phyloP scores from a whole-genome alignment of 805 yeast genomes.

The Suhomyces faveliae region DNA sequence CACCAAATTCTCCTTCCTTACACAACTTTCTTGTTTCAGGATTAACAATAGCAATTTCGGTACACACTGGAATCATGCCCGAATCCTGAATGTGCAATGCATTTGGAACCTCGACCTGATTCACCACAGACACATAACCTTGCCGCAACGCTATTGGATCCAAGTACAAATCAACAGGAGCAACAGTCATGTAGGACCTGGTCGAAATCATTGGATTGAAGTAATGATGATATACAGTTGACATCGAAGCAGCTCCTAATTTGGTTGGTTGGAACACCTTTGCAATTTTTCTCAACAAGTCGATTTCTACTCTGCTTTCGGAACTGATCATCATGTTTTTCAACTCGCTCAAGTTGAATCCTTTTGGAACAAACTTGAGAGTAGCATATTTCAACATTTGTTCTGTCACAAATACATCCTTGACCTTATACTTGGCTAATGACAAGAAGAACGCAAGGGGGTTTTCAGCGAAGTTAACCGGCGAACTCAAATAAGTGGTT shows the following conservation, averaged over 20 bases:
- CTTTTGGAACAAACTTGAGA: constrained; percentile 56
- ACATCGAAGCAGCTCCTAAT: constrained; percentile 66
- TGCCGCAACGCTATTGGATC: constrained; percentile 89
- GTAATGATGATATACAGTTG: constrained; percentile 72
- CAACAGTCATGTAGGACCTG: constrained; percentile 83
- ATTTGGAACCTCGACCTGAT: constrained; percentile 64
- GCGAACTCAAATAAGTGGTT: constrained; percentile 76
- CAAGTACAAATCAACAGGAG: constrained; percentile 81
- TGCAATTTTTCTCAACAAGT: constrained; percentile 55
- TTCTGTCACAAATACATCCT: constrained; percentile 80
- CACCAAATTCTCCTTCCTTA: constrained; percentile 90
- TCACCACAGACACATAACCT: constrained; percentile 78
- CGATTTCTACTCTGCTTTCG: constrained; percentile 69
- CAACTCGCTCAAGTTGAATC: constrained; percentile 58
- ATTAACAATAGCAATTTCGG: constrained; percentile 90
- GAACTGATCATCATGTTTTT: constrained; percentile 84
- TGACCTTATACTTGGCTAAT: constrained; percentile 72
- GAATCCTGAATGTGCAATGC: constrained; percentile 86
- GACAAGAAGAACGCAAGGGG: constrained; percentile 72
- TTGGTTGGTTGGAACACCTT: constrained; percentile 62
- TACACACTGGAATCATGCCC: constrained; percentile 93
- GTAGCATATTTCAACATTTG: constrained; percentile 80
- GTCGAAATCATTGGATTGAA: constrained; percentile 83
- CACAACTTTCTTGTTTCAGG: constrained; percentile 86
- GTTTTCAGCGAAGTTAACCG: constrained; percentile 70